These are phyloP conservation scores for Pichia cephalocereana DNA, from an alignment of 805 yeast genomes.

Conservation along the genomic window DNA sequence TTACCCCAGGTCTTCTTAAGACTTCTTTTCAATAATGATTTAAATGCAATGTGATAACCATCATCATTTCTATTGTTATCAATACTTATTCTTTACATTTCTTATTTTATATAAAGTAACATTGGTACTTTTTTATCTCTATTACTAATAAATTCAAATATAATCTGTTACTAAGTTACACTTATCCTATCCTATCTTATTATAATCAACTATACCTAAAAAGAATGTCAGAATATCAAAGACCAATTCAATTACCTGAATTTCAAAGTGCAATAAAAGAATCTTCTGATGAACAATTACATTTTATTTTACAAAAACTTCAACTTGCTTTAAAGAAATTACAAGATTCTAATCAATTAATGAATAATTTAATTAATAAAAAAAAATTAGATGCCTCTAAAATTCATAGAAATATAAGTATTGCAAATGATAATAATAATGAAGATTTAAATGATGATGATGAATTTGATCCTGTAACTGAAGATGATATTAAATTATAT, in stretches of 20 bases:
- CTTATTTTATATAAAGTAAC: no score
- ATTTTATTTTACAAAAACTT: conserved; percentile 26
- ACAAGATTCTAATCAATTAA: conserved; percentile 40
- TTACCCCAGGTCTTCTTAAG: no score
- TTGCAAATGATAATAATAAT: background rate
- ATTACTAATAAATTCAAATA: no score
- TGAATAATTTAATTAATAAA: conserved; percentile 34
- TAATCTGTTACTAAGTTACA: background rate
- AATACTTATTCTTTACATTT: no score
- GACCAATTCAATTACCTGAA: conserved; percentile 23
- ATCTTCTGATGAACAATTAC: conserved; percentile 36
- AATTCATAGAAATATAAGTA: no score
- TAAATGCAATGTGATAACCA: no score
- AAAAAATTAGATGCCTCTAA: conserved; percentile 5
- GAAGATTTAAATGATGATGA: conserved; percentile 18
- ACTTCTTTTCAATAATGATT: no score
- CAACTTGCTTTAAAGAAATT: conserved; percentile 37
- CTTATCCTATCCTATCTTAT: no score
- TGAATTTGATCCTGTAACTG: conserved; percentile 28
- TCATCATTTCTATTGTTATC: no score
- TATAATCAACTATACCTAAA: no score
- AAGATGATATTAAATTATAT: conserved; percentile 42
- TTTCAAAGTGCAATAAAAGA: conserved; percentile 23
- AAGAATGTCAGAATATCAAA: conserved; percentile 18
- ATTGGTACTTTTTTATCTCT: no score